Evolutionary conservation across 495 filamentous ascomycete genomes (phyloP), one percentile per base, ranked within the genome.

Genomic region (Talaromyces wortmannii): DNA sequence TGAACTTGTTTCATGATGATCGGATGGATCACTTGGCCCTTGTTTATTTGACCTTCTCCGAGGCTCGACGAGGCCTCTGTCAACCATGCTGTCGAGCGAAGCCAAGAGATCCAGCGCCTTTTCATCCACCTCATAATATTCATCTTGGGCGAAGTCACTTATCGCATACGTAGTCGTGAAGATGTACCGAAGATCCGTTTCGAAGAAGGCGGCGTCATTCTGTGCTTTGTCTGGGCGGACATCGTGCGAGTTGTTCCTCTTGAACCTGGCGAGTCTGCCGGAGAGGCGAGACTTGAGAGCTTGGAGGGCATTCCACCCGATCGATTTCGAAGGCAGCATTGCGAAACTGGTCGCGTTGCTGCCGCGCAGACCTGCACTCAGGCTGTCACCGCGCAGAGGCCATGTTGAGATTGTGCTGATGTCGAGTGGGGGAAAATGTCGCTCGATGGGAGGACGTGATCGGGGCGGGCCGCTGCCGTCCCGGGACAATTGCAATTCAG

Each of bases 161-260:
- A 18, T 48, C 16, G 10, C 5, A 48, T 18, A 48, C 16, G 16
- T 18, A 11, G 46, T 31, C 46, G 16, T 48, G 29, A 48, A 31
- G 46, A 48, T 18, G 46, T 48, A 52, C 10, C 50, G 50, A 11
- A 52, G 32, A 31, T 52, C 50, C 15, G 23, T 42, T 31, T 52
- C 50, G 50, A 52, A 40, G 31, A 52, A 52, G 50, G 50, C 50
- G 10, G 18, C 23, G 31, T 52, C 31, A 6, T 52, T 52, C 23
- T 52, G 23, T 12, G 32, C 1, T 48, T 48, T 48, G 11, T 31
- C 11, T 12, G 46, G 46, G 16, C 46, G 16, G 46, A 11, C 11
- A 18, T 48, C 4, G 29, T 31, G 10, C 46, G 17, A 2, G 10
- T 11, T 48, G 46, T 5, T 30, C 23, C 32, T 15, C 50, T 33